A percentile compares a stretch with the other conserved stretches of the same genome.
Evolutionary conservation across 225 moss, liverwort and hornwort genomes (phyloP).

Genomic region (Climacium dendroides): DNA sequence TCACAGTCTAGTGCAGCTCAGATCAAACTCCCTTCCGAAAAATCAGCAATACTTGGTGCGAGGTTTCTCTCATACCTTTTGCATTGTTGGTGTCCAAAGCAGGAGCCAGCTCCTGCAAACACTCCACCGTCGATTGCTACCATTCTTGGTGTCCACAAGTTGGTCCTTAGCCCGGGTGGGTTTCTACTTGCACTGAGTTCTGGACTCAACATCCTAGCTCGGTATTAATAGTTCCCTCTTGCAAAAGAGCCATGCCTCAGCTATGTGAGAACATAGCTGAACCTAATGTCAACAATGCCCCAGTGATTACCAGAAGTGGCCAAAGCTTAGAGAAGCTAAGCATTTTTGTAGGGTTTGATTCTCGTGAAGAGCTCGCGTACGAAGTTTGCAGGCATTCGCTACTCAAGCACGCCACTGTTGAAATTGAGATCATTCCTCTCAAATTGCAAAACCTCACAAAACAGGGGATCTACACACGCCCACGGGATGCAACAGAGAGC

Average conservation of each 20-base stretch:
- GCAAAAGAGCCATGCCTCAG: not conserved
- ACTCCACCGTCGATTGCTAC: not conserved
- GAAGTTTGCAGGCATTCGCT: constrained; percentile 44
- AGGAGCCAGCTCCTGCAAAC: not conserved
- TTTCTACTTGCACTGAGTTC: not conserved
- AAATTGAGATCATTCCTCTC: constrained; percentile 34
- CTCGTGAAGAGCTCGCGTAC: constrained; percentile 46
- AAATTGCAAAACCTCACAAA: constrained; percentile 9
- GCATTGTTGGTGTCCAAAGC: not conserved
- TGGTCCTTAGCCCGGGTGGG: not conserved
- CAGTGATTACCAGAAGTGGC: constrained; percentile 13
- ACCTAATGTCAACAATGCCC: not conserved
- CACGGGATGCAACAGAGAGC: constrained; percentile 37
- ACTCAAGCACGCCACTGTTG: constrained; percentile 27
- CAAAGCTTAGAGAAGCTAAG: constrained; percentile 10
- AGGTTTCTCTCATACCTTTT: not conserved
- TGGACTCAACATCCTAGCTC: not conserved
- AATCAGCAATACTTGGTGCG: not conserved
- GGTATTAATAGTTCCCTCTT: not conserved
- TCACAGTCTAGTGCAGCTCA: not conserved
- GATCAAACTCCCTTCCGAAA: not conserved
- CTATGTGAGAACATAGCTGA: not conserved
- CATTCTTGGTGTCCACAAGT: not conserved
- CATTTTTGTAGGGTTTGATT: constrained; percentile 42
- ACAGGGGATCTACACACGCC: constrained; percentile 29